Evolutionary conservation across 805 yeast species (phyloP).

Genomic region (Saturnispora sekii): DNA sequence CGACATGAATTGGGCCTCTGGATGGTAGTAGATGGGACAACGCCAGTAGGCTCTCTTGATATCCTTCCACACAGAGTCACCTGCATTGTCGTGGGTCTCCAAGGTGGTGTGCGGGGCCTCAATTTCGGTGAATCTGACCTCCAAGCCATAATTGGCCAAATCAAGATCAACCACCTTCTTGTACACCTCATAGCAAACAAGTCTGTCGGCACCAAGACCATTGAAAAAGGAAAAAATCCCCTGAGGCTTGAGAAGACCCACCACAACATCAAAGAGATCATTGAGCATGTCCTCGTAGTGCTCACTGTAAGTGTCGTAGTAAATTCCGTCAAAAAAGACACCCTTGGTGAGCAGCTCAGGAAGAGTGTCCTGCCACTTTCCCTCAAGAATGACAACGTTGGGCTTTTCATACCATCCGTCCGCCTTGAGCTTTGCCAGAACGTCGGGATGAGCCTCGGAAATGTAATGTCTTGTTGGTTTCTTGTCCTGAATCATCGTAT

Average conservation of each 20-base stretch:
- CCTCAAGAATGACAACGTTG: slow-evolving; percentile 66
- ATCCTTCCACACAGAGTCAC: slow-evolving; percentile 47
- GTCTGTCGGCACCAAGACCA: slow-evolving; percentile 77
- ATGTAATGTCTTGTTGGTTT: slow-evolving; percentile 70
- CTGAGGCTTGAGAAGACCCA: slow-evolving; percentile 70
- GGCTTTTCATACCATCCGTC: slow-evolving; percentile 80
- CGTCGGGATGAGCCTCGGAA: slow-evolving; percentile 93
- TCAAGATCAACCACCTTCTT: slow-evolving; percentile 73
- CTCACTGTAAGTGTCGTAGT: slow-evolving; percentile 90
- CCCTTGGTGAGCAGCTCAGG: slow-evolving; percentile 55
- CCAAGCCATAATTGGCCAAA: slow-evolving; percentile 66
- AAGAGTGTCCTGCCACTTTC: slow-evolving; percentile 87
- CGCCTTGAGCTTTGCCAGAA: slow-evolving; percentile 48
- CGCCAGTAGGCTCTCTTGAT: slow-evolving; percentile 59
- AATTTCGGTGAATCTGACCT: slow-evolving; percentile 44
- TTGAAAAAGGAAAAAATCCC: slow-evolving; percentile 89
- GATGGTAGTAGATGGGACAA: slow-evolving; percentile 60
- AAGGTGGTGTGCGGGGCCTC: slow-evolving; percentile 36
- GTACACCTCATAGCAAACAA: slow-evolving; percentile 74
- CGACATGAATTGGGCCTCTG: slow-evolving; percentile 39
- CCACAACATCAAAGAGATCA: slow-evolving; percentile 60
- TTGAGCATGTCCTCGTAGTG: slow-evolving; percentile 85
- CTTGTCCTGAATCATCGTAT: slow-evolving; percentile 53
- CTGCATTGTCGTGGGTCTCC: slow-evolving; percentile 25
- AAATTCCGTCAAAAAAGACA: slow-evolving; percentile 80